Evolutionary conservation across 176 grass and related monocot species (phyloP).

Genomic region (Ananas comosus): DNA sequence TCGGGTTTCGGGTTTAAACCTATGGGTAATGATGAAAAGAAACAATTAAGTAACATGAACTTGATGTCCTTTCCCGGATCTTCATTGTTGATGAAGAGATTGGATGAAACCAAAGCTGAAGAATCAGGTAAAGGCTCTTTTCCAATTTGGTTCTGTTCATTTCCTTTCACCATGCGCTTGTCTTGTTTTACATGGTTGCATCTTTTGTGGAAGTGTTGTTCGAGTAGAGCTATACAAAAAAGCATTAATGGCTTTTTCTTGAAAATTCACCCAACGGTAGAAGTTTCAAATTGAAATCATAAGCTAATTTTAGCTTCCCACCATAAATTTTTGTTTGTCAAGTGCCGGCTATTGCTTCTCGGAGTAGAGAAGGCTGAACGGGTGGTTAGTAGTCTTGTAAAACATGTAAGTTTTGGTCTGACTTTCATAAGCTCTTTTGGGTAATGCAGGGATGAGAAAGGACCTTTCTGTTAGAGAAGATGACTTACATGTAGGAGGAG

Average conservation of each 20-base stretch:
- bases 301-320: too few species aligned
- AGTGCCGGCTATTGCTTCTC: neutral
- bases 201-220: neutral
- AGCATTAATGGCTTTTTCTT: neutral
- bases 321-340: too few species aligned
- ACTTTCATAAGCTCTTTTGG: neutral
- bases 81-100: conserved; percentile 69
- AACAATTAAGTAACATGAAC: conserved; percentile 51
- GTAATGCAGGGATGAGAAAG: conserved; percentile 26
- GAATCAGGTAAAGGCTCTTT: conserved; percentile 44
- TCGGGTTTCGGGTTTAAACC: conserved; percentile 90
- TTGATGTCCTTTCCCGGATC: conserved; percentile 95
- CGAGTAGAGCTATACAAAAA: neutral
- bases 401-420: neutral
- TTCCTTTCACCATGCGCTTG: neutral
- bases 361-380: neutral
- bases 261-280: too few species aligned
- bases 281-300: too few species aligned
- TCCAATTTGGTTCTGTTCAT: neutral
- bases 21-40: conserved; percentile 62
- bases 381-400: too few species aligned
- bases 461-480: neutral
- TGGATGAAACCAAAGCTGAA: conserved; percentile 35
- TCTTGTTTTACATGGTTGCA: too few species aligned
- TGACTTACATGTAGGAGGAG: neutral